Base-by-base conservation (phyloP, 2,329 filamentous ascomycete genomes). In the Dothiorella sarmentorum region DNA sequence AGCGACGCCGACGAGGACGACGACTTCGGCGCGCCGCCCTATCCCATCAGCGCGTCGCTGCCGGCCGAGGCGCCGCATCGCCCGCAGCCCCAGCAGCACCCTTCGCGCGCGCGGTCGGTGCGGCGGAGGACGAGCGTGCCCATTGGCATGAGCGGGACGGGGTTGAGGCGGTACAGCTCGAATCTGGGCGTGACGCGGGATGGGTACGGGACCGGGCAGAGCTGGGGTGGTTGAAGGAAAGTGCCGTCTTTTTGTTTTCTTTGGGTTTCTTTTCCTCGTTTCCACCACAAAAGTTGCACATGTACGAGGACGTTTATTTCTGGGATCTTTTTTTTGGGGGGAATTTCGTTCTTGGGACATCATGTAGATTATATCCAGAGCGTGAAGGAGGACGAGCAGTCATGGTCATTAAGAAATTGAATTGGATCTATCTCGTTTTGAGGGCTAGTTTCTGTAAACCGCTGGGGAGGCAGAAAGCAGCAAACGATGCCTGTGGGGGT, bases 131-230 rank as follows among this genome's bases (percentile, higher is more conserved):
- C 73, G 3, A 77, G 74, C 1, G 72, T 76, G 27, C 77, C 77
- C 0, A 69, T 79, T 31, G 77, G 77, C 1, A 76, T 78, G 47
- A 27, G 47, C 75, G 76, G 76, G 1, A 59, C 68, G 11, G 76
- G 76, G 0, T 76, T 79, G 44, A 69, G 75, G 47, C 62, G 75
- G 22, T 71, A 74, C 56, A 78, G 76, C 60, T 77, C 75, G 27
- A 79, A 79, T 61, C 60, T 80, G 26, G 77, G 70, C 3, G 63
- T 67, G 26, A 71, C 68, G 45, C 71, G 71, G 68, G 69, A 70
- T 43, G 71, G 70, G 11, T 62, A 60, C 20, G 58, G 58, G 42
- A 60, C 58, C 1, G 58, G 58, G 33, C 49, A 55, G 40, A 55
- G 43, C 15, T 60, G 49, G 49, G 58, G 58, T 26, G 58, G 58